Base-by-base conservation (phyloP, 2,329 filamentous ascomycete genomes). In the Aspergillus fischeri region DNA sequence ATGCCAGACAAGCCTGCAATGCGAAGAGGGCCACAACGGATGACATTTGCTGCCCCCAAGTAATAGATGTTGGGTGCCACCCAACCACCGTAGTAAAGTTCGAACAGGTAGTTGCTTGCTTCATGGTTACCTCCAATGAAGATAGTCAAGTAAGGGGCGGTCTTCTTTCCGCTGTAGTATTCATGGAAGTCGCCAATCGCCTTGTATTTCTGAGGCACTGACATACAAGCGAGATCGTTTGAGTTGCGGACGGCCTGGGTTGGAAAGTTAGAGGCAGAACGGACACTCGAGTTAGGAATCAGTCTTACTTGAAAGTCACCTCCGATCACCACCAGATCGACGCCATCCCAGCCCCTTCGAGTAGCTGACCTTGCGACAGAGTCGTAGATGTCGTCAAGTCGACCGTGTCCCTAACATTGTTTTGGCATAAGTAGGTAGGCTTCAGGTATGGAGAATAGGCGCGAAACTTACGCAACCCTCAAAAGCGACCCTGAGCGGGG, bases 61-160 rank as follows among this genome's bases (percentile, higher is more conserved):
- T 97, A 99, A 80, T 97, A 99, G 62, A 99, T 97, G 65, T 94
- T 96, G 8, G 91, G 92, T 7, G 93, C 93, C 5, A 91, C 94
- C 94, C 94, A 99, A 52, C 94, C 94, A 52, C 94, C 94, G 70
- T 97, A 96, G 77, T 91, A 96, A 0, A 99, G 83, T 75, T 99
- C 94, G 80, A 87, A 94, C 4, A 96, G 79, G 74, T 97, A 86
- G 52, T 90, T 92, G 67, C 90, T 90, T 0, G 94, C 93, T 77
- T 99, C 94, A 69, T 99, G 94, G 70, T 99, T 99, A 2, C 94
- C 94, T 47, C 88, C 92, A 52, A 96, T 87, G 75, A 97, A 97
- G 48, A 97, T 79, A 17, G 94, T 99, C 49, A 96, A 81, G 70
- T 92, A 96, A 0, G 94, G 94, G 0, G 94, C 94, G 47, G 74